phyloP scores from a whole-genome alignment of 495 filamentous ascomycete species.

The Penicillium crystallinum region DNA sequence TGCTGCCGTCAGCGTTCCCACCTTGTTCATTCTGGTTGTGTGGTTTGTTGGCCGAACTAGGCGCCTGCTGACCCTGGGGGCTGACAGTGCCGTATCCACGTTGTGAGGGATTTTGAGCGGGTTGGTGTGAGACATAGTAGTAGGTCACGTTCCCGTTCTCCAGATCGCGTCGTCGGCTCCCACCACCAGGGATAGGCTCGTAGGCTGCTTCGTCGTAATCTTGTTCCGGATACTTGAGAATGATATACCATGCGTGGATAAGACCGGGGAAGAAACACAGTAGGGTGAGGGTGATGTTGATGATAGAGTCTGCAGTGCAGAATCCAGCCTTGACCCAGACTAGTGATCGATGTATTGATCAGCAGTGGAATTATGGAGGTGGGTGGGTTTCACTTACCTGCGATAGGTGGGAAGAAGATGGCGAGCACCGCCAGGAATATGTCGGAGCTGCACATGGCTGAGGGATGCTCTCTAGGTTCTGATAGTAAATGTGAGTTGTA shows the following conservation, averaged over 20 bases:
- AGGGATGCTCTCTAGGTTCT: neutral
- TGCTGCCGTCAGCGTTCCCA: slow-evolving; percentile 20
- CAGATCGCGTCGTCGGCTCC: slow-evolving; percentile 40
- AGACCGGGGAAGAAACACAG: slow-evolving; percentile 91
- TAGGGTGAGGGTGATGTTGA: slow-evolving; percentile 87
- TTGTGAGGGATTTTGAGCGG: slow-evolving; percentile 35
- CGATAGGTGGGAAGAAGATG: slow-evolving; percentile 88
- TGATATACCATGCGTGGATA: slow-evolving; percentile 97
- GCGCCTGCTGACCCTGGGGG: slow-evolving; percentile 21
- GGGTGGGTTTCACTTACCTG: slow-evolving; percentile 57
- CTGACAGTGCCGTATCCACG: slow-evolving; percentile 37
- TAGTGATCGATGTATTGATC: slow-evolving; percentile 24
- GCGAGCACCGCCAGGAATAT: slow-evolving; percentile 84
- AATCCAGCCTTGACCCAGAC: slow-evolving; percentile 96
- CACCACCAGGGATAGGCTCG: slow-evolving; percentile 50
- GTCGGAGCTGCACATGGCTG: slow-evolving; percentile 67
- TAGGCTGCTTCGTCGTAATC: slow-evolving; percentile 55
- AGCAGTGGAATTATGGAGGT: neutral
- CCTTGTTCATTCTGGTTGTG: slow-evolving; percentile 22
- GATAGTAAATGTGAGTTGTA: neutral
- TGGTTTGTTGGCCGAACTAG: slow-evolving; percentile 11
- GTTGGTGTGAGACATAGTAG: slow-evolving; percentile 59
- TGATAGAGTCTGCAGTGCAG: slow-evolving; percentile 87
- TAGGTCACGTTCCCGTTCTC: slow-evolving; percentile 57
- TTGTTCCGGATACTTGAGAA: slow-evolving; percentile 78